A percentile compares a stretch with the other conserved stretches of the same genome.
phyloP scores from a whole-genome alignment of 2,329 filamentous ascomycete genomes.

The Exserohilum rostratum region DNA sequence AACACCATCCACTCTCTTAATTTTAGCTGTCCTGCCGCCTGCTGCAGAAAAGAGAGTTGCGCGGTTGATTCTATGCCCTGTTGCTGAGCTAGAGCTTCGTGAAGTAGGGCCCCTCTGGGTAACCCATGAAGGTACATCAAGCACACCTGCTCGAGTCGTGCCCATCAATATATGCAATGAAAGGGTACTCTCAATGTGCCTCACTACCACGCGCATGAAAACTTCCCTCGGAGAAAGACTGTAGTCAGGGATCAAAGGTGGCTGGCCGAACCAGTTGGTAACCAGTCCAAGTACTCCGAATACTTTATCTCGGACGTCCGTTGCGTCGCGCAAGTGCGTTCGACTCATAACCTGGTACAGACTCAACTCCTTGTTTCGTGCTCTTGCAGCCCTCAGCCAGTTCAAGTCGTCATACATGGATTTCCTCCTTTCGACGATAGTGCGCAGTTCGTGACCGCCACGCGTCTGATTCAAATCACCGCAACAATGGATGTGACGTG shows the following conservation, averaged over 20 bases:
- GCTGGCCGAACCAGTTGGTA: constrained; percentile 12
- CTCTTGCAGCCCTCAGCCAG: not conserved
- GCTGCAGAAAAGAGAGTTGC: not conserved
- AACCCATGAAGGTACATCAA: constrained; percentile 1
- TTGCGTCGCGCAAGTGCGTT: constrained; percentile 4
- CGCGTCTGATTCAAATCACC: not conserved
- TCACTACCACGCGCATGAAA: not conserved
- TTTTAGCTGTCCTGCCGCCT: not conserved
- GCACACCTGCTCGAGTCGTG: not conserved
- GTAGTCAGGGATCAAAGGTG: constrained; percentile 10
- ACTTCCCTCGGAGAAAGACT: constrained; percentile 1
- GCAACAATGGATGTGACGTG: not conserved
- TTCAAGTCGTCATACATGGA: not conserved
- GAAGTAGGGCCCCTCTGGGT: not conserved
- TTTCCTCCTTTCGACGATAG: not conserved
- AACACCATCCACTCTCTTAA: not conserved
- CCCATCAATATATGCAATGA: constrained; percentile 1
- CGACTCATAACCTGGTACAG: not conserved
- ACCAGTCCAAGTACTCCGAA: constrained; percentile 18
- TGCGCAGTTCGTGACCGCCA: not conserved
- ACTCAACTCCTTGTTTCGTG: not conserved
- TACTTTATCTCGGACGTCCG: constrained; percentile 17
- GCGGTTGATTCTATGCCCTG: not conserved
- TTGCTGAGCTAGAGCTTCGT: not conserved
- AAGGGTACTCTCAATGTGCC: not conserved